Evolutionary conservation across 140 eudicot genomes (phyloP).

Genomic region (Senecio squalidus): DNA sequence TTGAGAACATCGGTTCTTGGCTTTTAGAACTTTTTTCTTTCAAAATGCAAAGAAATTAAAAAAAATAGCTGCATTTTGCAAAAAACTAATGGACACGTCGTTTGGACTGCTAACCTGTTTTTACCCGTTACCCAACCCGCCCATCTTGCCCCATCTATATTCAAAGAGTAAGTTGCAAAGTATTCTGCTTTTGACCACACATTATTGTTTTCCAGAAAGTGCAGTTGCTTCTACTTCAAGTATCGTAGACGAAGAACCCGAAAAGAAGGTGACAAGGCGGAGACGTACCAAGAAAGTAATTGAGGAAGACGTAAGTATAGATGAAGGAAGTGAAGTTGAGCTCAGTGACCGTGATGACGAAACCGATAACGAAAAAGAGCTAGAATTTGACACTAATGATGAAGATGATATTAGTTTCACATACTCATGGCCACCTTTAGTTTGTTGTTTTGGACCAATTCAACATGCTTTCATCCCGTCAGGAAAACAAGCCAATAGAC

Average conservation of each 20-base stretch:
- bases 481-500: constrained; percentile 77
- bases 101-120: no score
- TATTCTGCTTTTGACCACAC: not conserved
- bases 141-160: no score
- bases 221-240: constrained; percentile 39
- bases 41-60: not conserved
- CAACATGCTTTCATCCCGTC: constrained; percentile 81
- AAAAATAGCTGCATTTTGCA: not conserved
- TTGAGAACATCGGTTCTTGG: not conserved
- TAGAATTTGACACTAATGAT: constrained; percentile 41
- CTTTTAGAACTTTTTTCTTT: not conserved
- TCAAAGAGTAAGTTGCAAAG: no score
- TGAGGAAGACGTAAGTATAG: constrained; percentile 27
- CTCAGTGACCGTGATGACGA: constrained; percentile 48
- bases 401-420: constrained; percentile 75
- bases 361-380: constrained; percentile 46
- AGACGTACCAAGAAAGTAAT: constrained; percentile 56
- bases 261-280: constrained; percentile 54
- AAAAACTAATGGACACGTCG: no score
- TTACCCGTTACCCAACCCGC: no score
- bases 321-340: constrained; percentile 48
- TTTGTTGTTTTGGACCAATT: constrained; percentile 89
- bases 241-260: constrained; percentile 38
- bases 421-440: constrained; percentile 90
- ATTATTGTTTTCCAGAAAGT: constrained; percentile 10